phyloP scores from a whole-genome alignment of 768 basidiomycete genomes.

The Tephrocybe sp. region DNA sequence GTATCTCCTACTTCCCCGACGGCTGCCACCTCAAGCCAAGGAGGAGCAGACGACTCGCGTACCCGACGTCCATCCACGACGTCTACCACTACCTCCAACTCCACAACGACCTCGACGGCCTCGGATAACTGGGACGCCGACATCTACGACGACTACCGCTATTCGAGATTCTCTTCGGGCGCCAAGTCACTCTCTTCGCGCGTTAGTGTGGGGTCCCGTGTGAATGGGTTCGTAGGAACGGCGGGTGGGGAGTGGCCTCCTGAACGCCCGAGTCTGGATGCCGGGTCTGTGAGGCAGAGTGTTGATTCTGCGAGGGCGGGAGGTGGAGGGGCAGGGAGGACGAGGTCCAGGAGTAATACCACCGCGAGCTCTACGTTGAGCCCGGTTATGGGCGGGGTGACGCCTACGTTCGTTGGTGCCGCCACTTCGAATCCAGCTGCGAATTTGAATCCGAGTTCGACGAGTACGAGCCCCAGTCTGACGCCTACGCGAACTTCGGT shows the following conservation, averaged over 20 bases:
- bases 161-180: conserved; percentile 60
- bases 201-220: conserved; percentile 4
- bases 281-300: conserved; percentile 4
- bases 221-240: conserved; percentile 3
- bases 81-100: conserved; percentile 24
- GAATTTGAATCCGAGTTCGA: no score
- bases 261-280: conserved; percentile 7
- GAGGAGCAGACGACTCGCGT: neutral
- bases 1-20: neutral
- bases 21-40: neutral
- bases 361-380: conserved; percentile 9
- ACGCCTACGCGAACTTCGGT: no score
- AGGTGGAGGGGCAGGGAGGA: neutral
- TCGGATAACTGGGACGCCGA: conserved; percentile 46
- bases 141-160: conserved; percentile 81
- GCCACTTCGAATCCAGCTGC: neutral
- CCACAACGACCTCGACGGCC: no score
- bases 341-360: conserved; percentile 15
- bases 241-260: conserved; percentile 5
- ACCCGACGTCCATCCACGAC: conserved; percentile 8
- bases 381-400: neutral
- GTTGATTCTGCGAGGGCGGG: neutral
- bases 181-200: conserved; percentile 24
- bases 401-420: neutral
- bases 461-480: no score